Evolutionary conservation across 2,329 filamentous ascomycete species (phyloP).

Genomic region (Coniochaeta prunicola): DNA sequence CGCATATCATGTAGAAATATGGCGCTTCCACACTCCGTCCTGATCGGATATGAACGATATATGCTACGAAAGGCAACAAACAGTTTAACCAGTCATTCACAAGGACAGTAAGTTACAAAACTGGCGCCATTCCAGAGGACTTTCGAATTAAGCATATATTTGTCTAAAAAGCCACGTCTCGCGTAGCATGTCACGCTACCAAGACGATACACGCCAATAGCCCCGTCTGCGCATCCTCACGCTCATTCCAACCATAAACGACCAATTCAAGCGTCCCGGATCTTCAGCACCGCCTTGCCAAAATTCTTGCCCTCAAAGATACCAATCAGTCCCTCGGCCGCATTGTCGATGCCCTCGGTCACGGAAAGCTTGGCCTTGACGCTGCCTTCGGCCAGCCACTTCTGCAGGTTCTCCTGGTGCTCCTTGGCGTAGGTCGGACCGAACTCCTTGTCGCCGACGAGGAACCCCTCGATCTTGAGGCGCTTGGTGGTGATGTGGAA

Average conservation of each 20-base stretch:
- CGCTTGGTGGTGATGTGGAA: constrained; percentile 59
- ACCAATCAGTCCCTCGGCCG: constrained; percentile 63
- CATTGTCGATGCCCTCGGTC: constrained; percentile 72
- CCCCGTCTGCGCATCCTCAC: not conserved
- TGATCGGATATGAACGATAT: too few relatives aligned
- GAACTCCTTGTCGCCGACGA: constrained; percentile 59
- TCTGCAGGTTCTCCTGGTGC: constrained; percentile 67
- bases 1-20: too few relatives aligned
- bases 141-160: too few relatives aligned
- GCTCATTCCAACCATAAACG: not conserved
- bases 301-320: constrained; percentile 76
- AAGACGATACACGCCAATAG: not conserved
- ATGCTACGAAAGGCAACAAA: too few relatives aligned
- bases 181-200: not conserved
- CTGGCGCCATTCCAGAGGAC: too few relatives aligned
- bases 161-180: too few relatives aligned
- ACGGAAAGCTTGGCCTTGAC: constrained; percentile 64
- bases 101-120: too few relatives aligned
- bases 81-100: too few relatives aligned
- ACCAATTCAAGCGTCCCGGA: not conserved
- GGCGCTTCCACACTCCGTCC: too few relatives aligned
- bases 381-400: constrained; percentile 69
- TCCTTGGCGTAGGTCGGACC: constrained; percentile 60
- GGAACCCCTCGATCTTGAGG: constrained; percentile 67
- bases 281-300: constrained; percentile 73